These are phyloP conservation scores for Lantana camara DNA, from an alignment of 257 asterid genomes.

Conservation along the genomic window DNA sequence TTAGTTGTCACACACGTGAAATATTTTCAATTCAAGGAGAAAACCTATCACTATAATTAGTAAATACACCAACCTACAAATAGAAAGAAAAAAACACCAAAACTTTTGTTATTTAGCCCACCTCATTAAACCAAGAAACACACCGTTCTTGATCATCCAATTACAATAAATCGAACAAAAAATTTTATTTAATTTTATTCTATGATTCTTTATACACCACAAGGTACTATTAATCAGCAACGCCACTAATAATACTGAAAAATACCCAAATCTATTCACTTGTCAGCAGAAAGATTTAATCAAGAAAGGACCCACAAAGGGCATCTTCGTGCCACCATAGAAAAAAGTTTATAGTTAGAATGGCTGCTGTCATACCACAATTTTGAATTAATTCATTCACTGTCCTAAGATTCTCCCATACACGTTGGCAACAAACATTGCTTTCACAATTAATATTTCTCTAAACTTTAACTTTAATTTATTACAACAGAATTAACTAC, in stretches of 20 bases:
- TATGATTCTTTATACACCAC: too few relatives aligned
- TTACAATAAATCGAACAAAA: too few relatives aligned
- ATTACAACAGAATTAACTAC: slow-evolving; percentile 32
- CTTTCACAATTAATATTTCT: slow-evolving; percentile 20
- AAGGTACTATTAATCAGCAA: too few relatives aligned
- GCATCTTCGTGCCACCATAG: slow-evolving; percentile 1
- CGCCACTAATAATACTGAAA: neutral
- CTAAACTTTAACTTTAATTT: neutral
- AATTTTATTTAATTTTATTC: too few relatives aligned
- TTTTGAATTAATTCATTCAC: slow-evolving; percentile 23
- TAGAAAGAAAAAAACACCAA: too few relatives aligned
- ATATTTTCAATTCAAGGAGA: too few relatives aligned
- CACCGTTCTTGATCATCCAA: too few relatives aligned
- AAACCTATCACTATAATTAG: too few relatives aligned
- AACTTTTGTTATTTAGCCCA: too few relatives aligned
- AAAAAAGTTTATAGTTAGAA: slow-evolving; percentile 17
- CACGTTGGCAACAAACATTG: slow-evolving; percentile 34
- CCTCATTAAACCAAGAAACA: too few relatives aligned
- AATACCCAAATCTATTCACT: neutral
- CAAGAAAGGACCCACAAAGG: slow-evolving; percentile 15
- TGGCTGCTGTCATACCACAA: slow-evolving; percentile 1
- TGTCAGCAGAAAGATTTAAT: slow-evolving; percentile 25
- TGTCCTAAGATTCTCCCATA: slow-evolving; percentile 34
- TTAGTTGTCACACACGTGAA: too few relatives aligned
- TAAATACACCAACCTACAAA: too few relatives aligned